Percentiles rank a stretch among this genome's conserved stretches.
Evolutionary conservation across 305 asterid species (phyloP).

Genomic region (Fraxinus velutina): DNA sequence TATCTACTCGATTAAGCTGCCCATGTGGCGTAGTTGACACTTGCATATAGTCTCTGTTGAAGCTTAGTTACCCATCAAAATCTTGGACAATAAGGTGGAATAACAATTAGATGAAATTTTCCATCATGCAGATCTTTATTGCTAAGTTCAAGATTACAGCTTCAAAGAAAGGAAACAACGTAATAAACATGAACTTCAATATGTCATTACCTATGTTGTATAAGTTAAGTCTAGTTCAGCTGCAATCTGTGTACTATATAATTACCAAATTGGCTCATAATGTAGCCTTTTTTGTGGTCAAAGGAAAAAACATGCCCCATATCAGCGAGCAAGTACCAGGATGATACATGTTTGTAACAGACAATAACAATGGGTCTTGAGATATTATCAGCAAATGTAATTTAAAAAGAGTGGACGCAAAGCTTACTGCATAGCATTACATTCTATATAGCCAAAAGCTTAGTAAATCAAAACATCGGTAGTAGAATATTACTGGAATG

Average conservation of each 20-base stretch:
- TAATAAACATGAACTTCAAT: background rate
- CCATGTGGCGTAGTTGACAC: background rate
- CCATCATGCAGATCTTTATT: constrained; percentile 3
- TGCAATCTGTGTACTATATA: background rate
- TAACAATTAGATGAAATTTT: background rate
- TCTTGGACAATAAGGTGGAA: background rate
- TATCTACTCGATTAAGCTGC: constrained; percentile 6
- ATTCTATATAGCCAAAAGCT: background rate
- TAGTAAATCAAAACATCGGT: constrained; percentile 8
- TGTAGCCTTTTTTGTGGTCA: background rate
- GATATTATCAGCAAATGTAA: background rate
- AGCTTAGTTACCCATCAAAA: constrained; percentile 4
- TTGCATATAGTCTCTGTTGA: background rate
- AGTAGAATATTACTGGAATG: background rate
- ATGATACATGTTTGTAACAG: background rate
- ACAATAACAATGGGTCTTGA: background rate
- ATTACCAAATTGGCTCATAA: background rate
- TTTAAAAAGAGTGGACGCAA: background rate
- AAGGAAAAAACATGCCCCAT: background rate
- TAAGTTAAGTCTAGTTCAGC: background rate
- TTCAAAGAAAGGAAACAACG: background rate
- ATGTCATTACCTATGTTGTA: background rate
- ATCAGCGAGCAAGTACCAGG: background rate
- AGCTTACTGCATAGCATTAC: background rate
- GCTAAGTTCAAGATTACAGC: background rate